A percentile compares a stretch with the other conserved stretches of the same genome.
Conservation (phyloP, 495 filamentous ascomycete species). For the Pseudomonodictys pantanalensis region DNA sequence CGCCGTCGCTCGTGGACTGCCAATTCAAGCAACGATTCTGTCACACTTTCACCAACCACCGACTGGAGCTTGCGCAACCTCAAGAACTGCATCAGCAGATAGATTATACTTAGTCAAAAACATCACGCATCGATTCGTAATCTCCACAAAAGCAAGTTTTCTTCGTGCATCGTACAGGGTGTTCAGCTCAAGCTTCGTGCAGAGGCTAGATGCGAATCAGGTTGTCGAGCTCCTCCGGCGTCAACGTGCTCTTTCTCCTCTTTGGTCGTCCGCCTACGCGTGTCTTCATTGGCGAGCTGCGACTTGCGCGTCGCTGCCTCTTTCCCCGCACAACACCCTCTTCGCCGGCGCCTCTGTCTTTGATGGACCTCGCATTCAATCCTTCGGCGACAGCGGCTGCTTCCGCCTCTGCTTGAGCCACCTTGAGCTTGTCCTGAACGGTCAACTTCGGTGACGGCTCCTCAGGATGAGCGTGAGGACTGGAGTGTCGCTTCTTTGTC, state of each 20-base stretch:
- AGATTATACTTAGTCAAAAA: slow-evolving; percentile 16
- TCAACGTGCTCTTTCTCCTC: slow-evolving; percentile 45
- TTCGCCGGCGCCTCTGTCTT: slow-evolving; percentile 6
- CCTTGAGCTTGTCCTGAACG: slow-evolving; percentile 42
- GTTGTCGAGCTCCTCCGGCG: slow-evolving; percentile 42
- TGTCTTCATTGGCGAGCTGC: slow-evolving; percentile 39
- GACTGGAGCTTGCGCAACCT: neutral
- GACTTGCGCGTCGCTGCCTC: slow-evolving; percentile 17
- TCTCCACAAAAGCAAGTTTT: slow-evolving; percentile 16
- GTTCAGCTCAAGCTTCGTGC: neutral
- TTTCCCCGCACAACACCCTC: slow-evolving; percentile 23
- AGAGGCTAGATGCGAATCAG: slow-evolving; percentile 20
- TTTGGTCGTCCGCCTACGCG: slow-evolving; percentile 41
- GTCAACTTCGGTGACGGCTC: slow-evolving; percentile 38
- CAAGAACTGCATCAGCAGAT: slow-evolving; percentile 6
- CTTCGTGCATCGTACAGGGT: slow-evolving; percentile 5
- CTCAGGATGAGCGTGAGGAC: slow-evolving; percentile 33
- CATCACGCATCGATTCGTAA: neutral
- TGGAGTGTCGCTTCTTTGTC: slow-evolving; percentile 33
- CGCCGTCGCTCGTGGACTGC: slow-evolving; percentile 17
- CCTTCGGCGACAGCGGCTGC: slow-evolving; percentile 35
- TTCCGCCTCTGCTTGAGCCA: slow-evolving; percentile 43
- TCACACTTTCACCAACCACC: slow-evolving; percentile 11
- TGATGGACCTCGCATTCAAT: slow-evolving; percentile 6
- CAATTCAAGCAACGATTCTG: slow-evolving; percentile 8